These are phyloP conservation scores for Lepiota subincarnata DNA, from an alignment of 768 basidiomycete genomes.

Conservation along the genomic window DNA sequence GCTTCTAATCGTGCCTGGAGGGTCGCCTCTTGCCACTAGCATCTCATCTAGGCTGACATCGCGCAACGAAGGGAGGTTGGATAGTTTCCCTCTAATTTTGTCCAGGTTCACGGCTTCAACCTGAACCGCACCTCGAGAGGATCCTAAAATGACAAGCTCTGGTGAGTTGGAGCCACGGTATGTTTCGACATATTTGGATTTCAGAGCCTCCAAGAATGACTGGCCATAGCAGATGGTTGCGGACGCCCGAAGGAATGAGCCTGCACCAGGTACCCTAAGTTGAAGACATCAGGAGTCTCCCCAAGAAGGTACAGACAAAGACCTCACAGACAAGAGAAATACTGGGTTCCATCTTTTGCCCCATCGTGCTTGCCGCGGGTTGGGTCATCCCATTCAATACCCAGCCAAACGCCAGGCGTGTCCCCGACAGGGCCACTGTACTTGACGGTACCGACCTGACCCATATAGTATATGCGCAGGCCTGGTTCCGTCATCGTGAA, in stretches of 20 bases:
- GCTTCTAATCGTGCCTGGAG: conserved; percentile 44
- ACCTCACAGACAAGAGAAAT: conserved; percentile 76
- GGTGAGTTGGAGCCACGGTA: conserved; percentile 46
- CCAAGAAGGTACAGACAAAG: conserved; percentile 11
- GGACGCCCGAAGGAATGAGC: conserved; percentile 80
- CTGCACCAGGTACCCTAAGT: conserved; percentile 54
- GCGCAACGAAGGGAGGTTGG: conserved; percentile 60
- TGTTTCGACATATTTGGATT: conserved; percentile 71
- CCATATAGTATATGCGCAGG: conserved; percentile 48
- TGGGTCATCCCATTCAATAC: conserved; percentile 95
- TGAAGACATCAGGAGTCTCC: conserved; percentile 14
- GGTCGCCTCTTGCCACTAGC: conserved; percentile 47
- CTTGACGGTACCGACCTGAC: conserved; percentile 63
- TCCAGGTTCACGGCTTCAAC: conserved; percentile 85
- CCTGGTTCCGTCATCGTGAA: conserved; percentile 35
- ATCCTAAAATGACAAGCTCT: conserved; percentile 72
- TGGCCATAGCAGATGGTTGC: conserved; percentile 53
- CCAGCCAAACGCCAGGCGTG: conserved; percentile 77
- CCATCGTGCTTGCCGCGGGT: conserved; percentile 86
- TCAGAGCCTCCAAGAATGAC: conserved; percentile 73
- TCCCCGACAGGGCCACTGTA: conserved; percentile 63
- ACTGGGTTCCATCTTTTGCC: conserved; percentile 65
- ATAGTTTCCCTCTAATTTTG: conserved; percentile 69
- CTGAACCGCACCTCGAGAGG: conserved; percentile 76
- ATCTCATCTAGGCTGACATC: conserved; percentile 80